phyloP scores from a whole-genome alignment of 2,329 filamentous ascomycete genomes.

The Neonectria ditissima region DNA sequence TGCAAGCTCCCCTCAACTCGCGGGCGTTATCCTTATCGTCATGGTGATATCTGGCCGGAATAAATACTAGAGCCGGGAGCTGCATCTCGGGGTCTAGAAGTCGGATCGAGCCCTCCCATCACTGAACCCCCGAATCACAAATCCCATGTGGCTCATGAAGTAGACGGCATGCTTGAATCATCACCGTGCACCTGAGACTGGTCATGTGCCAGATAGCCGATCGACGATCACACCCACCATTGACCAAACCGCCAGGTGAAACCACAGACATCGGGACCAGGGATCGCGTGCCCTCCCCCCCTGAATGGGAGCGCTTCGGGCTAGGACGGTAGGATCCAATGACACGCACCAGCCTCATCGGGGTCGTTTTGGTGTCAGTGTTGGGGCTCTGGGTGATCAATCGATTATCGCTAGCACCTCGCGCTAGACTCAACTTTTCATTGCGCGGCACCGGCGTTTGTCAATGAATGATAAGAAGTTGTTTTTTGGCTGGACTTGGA shows the following conservation, averaged over 20 bases:
- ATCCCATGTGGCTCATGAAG: conserved; percentile 10
- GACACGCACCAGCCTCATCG: conserved; percentile 31
- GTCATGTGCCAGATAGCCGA: conserved; percentile 43
- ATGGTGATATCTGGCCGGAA: neutral
- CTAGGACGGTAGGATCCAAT: conserved; percentile 27
- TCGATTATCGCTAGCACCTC: conserved; percentile 20
- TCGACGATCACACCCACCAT: conserved; percentile 37
- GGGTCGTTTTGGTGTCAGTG: conserved; percentile 2
- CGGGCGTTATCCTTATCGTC: neutral
- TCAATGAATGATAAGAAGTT: conserved; percentile 6
- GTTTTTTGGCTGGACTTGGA: neutral
- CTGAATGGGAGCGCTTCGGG: conserved; percentile 14
- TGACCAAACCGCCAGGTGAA: conserved; percentile 21
- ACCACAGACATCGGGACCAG: conserved; percentile 17
- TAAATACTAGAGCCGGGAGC: neutral
- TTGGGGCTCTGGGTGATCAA: conserved; percentile 26
- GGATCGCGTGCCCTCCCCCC: conserved; percentile 13
- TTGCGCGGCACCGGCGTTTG: conserved; percentile 6
- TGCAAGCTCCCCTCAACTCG: neutral
- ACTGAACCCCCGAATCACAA: conserved; percentile 10
- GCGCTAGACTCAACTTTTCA: conserved; percentile 24
- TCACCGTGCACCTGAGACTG: conserved; percentile 27
- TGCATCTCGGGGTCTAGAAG: neutral
- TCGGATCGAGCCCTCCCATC: conserved; percentile 1
- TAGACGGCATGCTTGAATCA: conserved; percentile 27